phyloP scores from a whole-genome alignment of 2,329 filamentous ascomycete genomes.

The Epichloe sp. region DNA sequence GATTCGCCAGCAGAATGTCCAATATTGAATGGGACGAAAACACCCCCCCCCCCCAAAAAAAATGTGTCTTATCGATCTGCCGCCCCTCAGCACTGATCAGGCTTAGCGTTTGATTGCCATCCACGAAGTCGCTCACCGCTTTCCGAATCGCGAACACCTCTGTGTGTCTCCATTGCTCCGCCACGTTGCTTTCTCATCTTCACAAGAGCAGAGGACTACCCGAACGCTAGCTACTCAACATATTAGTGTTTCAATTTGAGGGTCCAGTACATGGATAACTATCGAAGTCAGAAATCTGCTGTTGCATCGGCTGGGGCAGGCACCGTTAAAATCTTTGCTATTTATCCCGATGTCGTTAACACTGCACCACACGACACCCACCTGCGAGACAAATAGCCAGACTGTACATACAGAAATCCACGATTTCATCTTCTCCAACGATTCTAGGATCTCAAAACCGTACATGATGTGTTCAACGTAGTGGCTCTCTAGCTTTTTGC shows the following conservation, averaged over 20 bases:
- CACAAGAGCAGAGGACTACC: not conserved
- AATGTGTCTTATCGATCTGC: constrained; percentile 27
- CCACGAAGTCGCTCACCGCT: constrained; percentile 16
- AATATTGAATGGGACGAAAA: constrained; percentile 9
- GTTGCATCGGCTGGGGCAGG: not conserved
- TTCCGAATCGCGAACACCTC: constrained; percentile 7
- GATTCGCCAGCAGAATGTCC: not conserved
- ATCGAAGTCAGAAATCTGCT: too few relatives aligned
- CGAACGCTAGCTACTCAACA: too few relatives aligned
- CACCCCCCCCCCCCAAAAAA: constrained; percentile 16
- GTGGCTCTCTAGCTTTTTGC: too few relatives aligned
- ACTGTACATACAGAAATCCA: too few relatives aligned
- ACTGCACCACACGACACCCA: not conserved
- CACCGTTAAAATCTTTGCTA: not conserved
- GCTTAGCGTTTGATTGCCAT: constrained; percentile 8
- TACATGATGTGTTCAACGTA: too few relatives aligned
- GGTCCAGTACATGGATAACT: too few relatives aligned
- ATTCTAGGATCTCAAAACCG: too few relatives aligned
- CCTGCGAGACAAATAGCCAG: too few relatives aligned
- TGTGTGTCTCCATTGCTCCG: not conserved
- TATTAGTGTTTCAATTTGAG: too few relatives aligned
- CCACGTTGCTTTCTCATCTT: too few relatives aligned
- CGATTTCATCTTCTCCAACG: too few relatives aligned
- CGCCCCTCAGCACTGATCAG: constrained; percentile 20
- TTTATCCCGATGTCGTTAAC: too few relatives aligned